phyloP scores from a whole-genome alignment of 2,329 filamentous ascomycete species.

The Aspergillus sp. region DNA sequence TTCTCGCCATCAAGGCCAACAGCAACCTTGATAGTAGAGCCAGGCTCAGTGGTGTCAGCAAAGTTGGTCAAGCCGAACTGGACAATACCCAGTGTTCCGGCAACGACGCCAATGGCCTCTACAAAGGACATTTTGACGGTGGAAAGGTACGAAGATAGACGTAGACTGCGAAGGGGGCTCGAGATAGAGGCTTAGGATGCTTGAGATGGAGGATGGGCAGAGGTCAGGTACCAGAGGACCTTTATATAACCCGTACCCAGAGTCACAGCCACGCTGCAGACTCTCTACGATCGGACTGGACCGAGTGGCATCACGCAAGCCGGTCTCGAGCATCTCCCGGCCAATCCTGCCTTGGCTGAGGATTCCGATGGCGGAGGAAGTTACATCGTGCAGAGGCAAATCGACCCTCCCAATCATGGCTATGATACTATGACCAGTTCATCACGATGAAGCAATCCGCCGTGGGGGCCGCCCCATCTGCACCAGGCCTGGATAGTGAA shows the following conservation, averaged over 20 bases:
- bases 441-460: neutral
- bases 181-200: neutral
- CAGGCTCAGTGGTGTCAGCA: neutral
- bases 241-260: neutral
- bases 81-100: constrained; percentile 8
- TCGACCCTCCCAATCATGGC: neutral
- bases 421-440: too few relatives aligned
- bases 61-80: constrained; percentile 9
- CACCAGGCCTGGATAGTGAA: too few relatives aligned
- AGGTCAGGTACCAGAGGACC: too few relatives aligned
- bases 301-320: neutral
- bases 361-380: too few relatives aligned
- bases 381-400: neutral
- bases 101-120: constrained; percentile 10
- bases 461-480: neutral
- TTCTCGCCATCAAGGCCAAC: constrained; percentile 7
- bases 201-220: neutral
- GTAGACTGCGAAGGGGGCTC: neutral
- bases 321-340: neutral
- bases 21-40: constrained; percentile 14
- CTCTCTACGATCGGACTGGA: neutral
- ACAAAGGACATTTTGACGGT: neutral
- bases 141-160: neutral
- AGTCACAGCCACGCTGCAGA: neutral
- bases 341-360: neutral